Percentiles rank a stretch among this genome's conserved stretches.
Evolutionary conservation across 1,139 yeast genomes (phyloP).

Genomic region (Kodamaea ohmeri): DNA sequence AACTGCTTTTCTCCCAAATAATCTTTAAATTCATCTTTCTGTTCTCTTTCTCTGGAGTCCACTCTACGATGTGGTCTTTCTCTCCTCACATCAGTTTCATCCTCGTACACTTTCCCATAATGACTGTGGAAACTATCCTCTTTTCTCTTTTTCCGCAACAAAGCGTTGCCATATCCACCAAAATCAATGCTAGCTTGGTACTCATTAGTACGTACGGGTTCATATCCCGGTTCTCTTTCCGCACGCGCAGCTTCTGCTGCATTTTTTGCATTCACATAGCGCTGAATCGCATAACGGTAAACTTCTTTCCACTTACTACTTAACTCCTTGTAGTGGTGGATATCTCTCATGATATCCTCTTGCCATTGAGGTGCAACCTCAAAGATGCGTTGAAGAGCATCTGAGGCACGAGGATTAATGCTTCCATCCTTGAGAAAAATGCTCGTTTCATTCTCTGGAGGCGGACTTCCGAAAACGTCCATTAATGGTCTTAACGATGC

Average conservation of each 20-base stretch:
- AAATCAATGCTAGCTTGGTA: slow-evolving; percentile 42
- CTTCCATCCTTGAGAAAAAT: slow-evolving; percentile 33
- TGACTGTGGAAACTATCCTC: slow-evolving; percentile 20
- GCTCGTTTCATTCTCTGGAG: neutral
- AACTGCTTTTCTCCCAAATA: too few relatives aligned
- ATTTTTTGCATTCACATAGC: slow-evolving; percentile 32
- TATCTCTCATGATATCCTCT: slow-evolving; percentile 31
- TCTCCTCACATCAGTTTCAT: neutral
- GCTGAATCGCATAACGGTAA: slow-evolving; percentile 32
- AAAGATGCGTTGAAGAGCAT: slow-evolving; percentile 26
- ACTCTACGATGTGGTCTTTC: neutral
- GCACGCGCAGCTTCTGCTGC: slow-evolving; percentile 32
- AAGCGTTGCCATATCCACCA: slow-evolving; percentile 40
- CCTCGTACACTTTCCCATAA: slow-evolving; percentile 25
- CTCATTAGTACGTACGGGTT: slow-evolving; percentile 35
- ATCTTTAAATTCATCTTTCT: neutral
- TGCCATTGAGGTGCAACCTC: slow-evolving; percentile 37
- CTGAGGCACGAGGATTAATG: slow-evolving; percentile 28
- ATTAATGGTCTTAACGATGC: slow-evolving; percentile 28
- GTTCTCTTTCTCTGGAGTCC: neutral
- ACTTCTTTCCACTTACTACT: slow-evolving; percentile 37
- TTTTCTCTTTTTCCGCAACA: slow-evolving; percentile 23
- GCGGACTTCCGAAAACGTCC: slow-evolving; percentile 6
- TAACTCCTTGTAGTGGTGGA: slow-evolving; percentile 26
- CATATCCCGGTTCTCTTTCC: slow-evolving; percentile 28